Conservation (phyloP, 192 early-diverging fungal genomes). For the Phlyctochytrium planicorne region DNA sequence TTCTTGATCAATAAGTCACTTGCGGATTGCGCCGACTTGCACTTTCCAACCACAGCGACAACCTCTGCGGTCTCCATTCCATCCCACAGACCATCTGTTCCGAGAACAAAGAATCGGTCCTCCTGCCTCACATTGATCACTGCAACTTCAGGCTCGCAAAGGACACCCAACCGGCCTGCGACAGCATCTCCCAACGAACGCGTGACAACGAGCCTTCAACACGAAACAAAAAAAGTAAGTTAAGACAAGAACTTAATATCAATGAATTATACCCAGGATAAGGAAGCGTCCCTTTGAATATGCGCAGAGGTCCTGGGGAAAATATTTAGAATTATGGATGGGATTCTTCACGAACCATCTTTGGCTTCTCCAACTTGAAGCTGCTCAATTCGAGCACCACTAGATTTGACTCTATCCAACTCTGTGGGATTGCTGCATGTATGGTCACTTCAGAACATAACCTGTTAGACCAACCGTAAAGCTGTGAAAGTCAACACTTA, state of each 20-base stretch:
- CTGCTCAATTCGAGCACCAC: constrained; percentile 45
- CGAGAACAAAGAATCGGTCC: constrained; percentile 45
- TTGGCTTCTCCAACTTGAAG: constrained; percentile 23
- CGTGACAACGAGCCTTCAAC: too few relatives aligned
- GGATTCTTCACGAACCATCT: constrained; percentile 17
- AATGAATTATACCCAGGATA: constrained; percentile 47
- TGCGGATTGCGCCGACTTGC: constrained; percentile 22
- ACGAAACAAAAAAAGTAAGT: constrained; percentile 2
- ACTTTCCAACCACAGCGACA: constrained; percentile 14
- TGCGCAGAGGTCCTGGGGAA: constrained; percentile 53
- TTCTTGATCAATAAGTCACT: constrained; percentile 31
- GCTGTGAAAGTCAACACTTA: constrained; percentile 26
- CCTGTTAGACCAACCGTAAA: too few relatives aligned
- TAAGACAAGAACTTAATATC: constrained; percentile 11
- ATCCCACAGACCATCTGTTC: constrained; percentile 58
- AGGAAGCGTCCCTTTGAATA: constrained; percentile 57
- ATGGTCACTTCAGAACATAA: constrained; percentile 47
- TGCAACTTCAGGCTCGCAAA: constrained; percentile 44
- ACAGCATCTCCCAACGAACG: constrained; percentile 50
- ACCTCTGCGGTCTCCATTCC: constrained; percentile 41
- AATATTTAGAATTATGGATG: too few relatives aligned
- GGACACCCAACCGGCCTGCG: constrained; percentile 44
- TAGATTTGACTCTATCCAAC: constrained; percentile 28
- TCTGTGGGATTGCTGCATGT: constrained; percentile 37
- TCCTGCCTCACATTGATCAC: constrained; percentile 25